Base-by-base conservation (phyloP, 2,329 filamentous ascomycete genomes). In the Cordyceps pruinosa region DNA sequence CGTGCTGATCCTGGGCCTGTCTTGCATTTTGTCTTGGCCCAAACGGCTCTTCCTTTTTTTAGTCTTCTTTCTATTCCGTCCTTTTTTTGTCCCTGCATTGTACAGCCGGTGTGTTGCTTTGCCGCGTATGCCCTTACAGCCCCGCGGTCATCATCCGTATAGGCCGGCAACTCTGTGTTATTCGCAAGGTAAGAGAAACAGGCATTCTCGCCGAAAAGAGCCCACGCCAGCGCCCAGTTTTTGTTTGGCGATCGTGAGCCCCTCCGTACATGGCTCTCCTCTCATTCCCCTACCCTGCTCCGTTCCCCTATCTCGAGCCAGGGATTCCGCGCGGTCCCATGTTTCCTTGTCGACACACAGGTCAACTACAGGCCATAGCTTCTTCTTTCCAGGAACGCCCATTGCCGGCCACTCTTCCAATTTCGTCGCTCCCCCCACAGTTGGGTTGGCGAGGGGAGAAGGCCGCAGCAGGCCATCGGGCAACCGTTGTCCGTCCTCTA, bases 381-480 rank as follows among this genome's bases (percentile, higher is more conserved):
- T n/a, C n/a, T n/a, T 35, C 5, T 35, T 23, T 21, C 10, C 15
- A 39, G 32, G 2, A 39, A 55, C 25, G 52, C n/a, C 42, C 51
- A 47, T 54, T 46, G 42, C 42, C 51, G 51, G 23, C 44, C 52
- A 28, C n/a, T n/a, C n/a, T n/a, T 55, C 42, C 41, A 55, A 55
- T 55, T 46, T 55, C 23, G 28, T 39, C 12, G 25, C 21, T 28
- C 13, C 12, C 41, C 51, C 42, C 52, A 47, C 41, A 45, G 5
- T 44, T 45, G 47, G 23, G 34, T 50, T n/a, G n/a, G n/a, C n/a
- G 23, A 45, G 13, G 39, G 45, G 50, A n/a, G 21, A 46, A 28
- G 32, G n/a, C 32, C 8, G n/a, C 42, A 55, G 23, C 41, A 45
- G 41, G 21, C 23, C 41, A 41, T 45, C 50, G 41, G 28, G 41